These are phyloP conservation scores for Cladosporium oxysporum DNA, from an alignment of 2,329 filamentous ascomycete species.

Conservation along the genomic window DNA sequence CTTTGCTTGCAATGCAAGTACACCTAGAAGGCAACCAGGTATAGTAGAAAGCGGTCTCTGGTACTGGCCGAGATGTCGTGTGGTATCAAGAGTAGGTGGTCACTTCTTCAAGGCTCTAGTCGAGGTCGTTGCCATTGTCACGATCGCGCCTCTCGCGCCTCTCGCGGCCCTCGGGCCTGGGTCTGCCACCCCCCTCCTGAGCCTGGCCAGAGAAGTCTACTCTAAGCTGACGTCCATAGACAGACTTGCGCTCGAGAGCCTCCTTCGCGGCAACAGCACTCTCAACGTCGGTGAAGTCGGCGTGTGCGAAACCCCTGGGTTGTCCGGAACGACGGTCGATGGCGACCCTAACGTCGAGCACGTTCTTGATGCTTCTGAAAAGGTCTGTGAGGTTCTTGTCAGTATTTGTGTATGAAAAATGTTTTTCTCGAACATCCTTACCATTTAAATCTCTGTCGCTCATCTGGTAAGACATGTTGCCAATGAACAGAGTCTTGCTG, in stretches of 20 bases:
- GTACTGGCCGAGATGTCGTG: not conserved
- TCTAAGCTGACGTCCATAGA: constrained; percentile 67
- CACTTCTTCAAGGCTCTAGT: not conserved
- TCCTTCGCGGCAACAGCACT: constrained; percentile 64
- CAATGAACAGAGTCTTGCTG: constrained; percentile 73
- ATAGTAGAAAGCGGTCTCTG: not conserved
- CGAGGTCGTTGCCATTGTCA: not conserved
- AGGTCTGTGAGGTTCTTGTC: constrained; percentile 48
- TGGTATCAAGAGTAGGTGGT: not conserved
- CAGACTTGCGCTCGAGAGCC: constrained; percentile 55
- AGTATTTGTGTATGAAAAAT: not conserved
- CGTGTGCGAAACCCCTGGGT: constrained; percentile 81
- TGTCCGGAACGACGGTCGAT: constrained; percentile 79
- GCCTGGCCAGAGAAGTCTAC: constrained; percentile 59
- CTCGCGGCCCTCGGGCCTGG: not conserved
- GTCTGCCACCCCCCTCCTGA: not conserved
- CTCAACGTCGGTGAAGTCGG: constrained; percentile 71
- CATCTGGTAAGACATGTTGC: constrained; percentile 84
- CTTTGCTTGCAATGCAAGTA: not conserved
- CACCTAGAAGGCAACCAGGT: not conserved
- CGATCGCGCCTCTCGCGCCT: not conserved
- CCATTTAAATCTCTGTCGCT: constrained; percentile 77
- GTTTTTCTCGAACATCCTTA: constrained; percentile 21
- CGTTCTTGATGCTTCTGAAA: constrained; percentile 69
- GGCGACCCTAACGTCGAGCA: constrained; percentile 76